phyloP scores from a whole-genome alignment of 108 stramenopile species.

The Cyclotella distinguenda region DNA sequence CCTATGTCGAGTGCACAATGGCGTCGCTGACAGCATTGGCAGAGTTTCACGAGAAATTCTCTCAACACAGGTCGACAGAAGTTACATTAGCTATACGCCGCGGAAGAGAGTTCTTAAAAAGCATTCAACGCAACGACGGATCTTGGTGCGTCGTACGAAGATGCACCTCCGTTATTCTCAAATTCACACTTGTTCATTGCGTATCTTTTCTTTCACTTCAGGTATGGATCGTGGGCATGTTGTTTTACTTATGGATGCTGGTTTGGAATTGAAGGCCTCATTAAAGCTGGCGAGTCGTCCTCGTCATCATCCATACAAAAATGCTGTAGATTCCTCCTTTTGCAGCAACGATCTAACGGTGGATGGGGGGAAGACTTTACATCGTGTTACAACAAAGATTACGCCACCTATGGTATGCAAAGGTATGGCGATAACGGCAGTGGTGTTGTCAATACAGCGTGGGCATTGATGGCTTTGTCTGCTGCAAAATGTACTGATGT shows the following conservation, averaged over 20 bases:
- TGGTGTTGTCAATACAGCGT: constrained; percentile 96
- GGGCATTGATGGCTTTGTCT: constrained; percentile 94
- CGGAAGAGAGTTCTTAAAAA: constrained; percentile 89
- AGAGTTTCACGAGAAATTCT: constrained; percentile 84
- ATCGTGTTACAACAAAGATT: constrained; percentile 95
- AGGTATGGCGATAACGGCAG: constrained; percentile 88
- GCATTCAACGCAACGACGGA: constrained; percentile 93
- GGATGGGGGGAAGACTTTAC: constrained; percentile 99
- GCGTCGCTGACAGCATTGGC: constrained; percentile 91
- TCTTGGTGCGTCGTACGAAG: constrained; percentile 68
- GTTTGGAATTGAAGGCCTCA: constrained; percentile 95
- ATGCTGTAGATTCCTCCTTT: constrained; percentile 67
- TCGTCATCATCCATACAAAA: constrained; percentile 58
- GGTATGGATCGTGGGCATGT: constrained; percentile 94
- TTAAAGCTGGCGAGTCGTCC: constrained; percentile 74
- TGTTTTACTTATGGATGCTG: constrained; percentile 95
- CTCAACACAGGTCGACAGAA: constrained; percentile 77
- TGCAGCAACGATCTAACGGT: constrained; percentile 89
- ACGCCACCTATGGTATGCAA: constrained; percentile 84
- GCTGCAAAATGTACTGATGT: constrained; percentile 77
- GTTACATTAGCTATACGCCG: constrained; percentile 67
- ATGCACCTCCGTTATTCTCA: not conserved
- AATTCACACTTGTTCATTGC: not conserved
- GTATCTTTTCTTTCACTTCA: constrained; percentile 10
- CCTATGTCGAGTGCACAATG: constrained; percentile 97